These are phyloP conservation scores for Cydonia oblonga DNA, from an alignment of 331 rosid genomes.

Conservation along the genomic window DNA sequence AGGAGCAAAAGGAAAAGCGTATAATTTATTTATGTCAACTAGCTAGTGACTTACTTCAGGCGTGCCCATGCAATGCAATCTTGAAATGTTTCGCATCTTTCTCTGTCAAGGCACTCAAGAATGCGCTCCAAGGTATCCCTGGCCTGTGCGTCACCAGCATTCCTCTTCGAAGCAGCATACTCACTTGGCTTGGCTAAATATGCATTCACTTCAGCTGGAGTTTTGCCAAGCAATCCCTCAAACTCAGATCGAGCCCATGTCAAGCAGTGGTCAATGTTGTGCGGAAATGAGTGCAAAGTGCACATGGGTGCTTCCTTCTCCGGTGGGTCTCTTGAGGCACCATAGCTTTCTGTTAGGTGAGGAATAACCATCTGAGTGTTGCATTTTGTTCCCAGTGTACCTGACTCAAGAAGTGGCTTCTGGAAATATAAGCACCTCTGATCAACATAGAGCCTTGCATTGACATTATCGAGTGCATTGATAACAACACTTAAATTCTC, in stretches of 20 bases:
- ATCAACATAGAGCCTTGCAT: constrained; percentile 86
- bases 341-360: constrained; percentile 90
- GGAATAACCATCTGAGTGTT: constrained; percentile 98
- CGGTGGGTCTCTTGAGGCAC: constrained; percentile 98
- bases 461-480: constrained; percentile 91
- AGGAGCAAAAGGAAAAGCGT: background rate
- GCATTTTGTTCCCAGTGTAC: constrained; percentile 96
- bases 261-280: constrained; percentile 95
- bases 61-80: constrained; percentile 92
- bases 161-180: constrained; percentile 51
- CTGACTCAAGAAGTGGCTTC: constrained; percentile 97
- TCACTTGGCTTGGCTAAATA: constrained; percentile 74
- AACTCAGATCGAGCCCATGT: constrained; percentile 99
- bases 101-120: constrained; percentile 83
- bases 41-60: constrained; percentile 44
- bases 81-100: constrained; percentile 65
- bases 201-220: constrained; percentile 86
- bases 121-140: constrained; percentile 89
- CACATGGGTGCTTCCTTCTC: constrained; percentile 99
- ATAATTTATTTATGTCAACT: background rate
- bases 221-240: constrained; percentile 95
- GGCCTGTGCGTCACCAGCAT: constrained; percentile 94
- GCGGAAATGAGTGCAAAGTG: constrained; percentile 95
- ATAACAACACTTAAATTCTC: constrained; percentile 71
- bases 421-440: constrained; percentile 96